These are phyloP conservation scores for Ophioceras dolichostomum DNA, from an alignment of 2,329 filamentous ascomycete genomes.

Conservation along the genomic window DNA sequence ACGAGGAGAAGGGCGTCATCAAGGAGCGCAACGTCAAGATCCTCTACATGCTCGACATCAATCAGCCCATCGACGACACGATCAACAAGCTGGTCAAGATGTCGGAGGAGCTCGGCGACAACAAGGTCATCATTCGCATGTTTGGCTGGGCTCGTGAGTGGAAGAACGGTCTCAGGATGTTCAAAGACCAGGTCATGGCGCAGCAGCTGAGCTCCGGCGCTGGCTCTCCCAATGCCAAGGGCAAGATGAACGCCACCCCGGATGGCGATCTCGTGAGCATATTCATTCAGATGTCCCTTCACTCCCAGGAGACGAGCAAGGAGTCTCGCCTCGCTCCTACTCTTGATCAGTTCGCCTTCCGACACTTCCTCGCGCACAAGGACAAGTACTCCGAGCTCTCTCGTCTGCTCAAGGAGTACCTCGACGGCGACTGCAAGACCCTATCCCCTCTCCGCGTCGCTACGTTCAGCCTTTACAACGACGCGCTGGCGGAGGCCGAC, in stretches of 20 bases:
- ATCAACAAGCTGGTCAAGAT: constrained; percentile 27
- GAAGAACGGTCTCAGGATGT: not conserved
- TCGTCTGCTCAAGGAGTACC: constrained; percentile 19
- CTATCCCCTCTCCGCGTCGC: constrained; percentile 13
- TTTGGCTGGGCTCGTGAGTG: constrained; percentile 26
- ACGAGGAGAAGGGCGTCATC: constrained; percentile 7
- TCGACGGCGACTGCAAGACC: constrained; percentile 5
- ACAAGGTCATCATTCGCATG: constrained; percentile 24
- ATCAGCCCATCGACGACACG: constrained; percentile 31
- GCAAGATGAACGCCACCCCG: constrained; percentile 2
- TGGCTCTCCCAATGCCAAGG: not conserved
- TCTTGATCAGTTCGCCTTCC: constrained; percentile 29
- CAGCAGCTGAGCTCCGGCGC: not conserved
- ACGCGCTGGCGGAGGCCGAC: constrained; percentile 23
- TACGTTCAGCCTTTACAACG: constrained; percentile 21
- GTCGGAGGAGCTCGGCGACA: constrained; percentile 20
- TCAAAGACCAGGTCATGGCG: no score
- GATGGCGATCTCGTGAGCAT: no score
- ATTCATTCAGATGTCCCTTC: no score
- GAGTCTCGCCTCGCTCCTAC: constrained; percentile 17
- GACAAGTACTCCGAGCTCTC: constrained; percentile 21
- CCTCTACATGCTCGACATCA: constrained; percentile 33
- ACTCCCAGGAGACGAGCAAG: no score
- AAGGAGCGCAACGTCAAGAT: constrained; percentile 18
- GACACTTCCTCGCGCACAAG: constrained; percentile 21